Base-by-base conservation (phyloP, 2,329 filamentous ascomycete genomes). In the Scleromitrula shiraiana region DNA sequence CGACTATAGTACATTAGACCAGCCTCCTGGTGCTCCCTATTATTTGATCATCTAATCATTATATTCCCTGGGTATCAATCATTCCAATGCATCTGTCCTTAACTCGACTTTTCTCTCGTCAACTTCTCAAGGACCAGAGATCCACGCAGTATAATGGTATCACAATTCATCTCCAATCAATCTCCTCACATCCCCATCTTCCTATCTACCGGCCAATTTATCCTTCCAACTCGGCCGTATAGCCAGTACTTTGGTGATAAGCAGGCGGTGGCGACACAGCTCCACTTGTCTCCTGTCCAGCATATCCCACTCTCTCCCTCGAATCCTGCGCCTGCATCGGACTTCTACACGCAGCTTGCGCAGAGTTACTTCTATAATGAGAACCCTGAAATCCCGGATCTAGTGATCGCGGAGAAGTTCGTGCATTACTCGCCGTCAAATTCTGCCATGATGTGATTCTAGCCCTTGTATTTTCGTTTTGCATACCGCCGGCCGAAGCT, bases 151-250 rank as follows among this genome's bases (percentile, higher is more conserved):
- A n/a, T n/a, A n/a, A 33, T 14, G 23, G 12, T 33, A 27, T 8
- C 12, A 3, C 8, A 20, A 7, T 17, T 14, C 19, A 14, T 15
- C 9, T 4, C 7, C 32, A 7, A 5, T 17, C 14, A 33, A 14
- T 33, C 23, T 7, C 14, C n/a, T 24, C 8, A 7, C 5, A 19
- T 17, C 20, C 17, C 9, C 2, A 22, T 7, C 10, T 26, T 15
- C 29, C 3, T 15, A 22, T 20, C 6, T 27, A 24, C 5, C 14
- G 9, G 2, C 8, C 37, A 9, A 10, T 10, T 42, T 9, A 47
- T 17, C 45, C 45, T 42, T 47, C 45, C 15, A 47, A 7, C 29
- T 47, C 45, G 7, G 45, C 45, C 22, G 33, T 19, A 20, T 19
- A 36, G n/a, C n/a, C n/a, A n/a, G n/a, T n/a, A 22, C 12, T 36